A percentile compares a stretch with the other conserved stretches of the same genome.
phyloP scores from a whole-genome alignment of 129 eudicot genomes.

The Flaveria robusta region DNA sequence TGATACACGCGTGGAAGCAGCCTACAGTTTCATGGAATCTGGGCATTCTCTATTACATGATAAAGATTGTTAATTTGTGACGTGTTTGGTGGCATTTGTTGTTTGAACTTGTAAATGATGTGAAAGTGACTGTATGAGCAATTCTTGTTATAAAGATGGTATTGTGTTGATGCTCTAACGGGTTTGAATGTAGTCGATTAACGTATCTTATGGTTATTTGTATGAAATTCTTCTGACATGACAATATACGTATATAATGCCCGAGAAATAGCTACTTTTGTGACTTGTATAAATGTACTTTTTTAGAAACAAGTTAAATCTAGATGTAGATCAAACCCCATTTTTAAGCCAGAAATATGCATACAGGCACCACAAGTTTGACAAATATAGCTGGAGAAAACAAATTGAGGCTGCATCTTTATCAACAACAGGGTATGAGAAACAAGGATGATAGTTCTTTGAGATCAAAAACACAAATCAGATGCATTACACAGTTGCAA shows the following conservation, averaged over 20 bases:
- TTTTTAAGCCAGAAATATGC: too few relatives aligned
- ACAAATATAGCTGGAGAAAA: neutral
- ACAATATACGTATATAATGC: too few relatives aligned
- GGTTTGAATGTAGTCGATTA: too few relatives aligned
- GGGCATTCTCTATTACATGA: slow-evolving; percentile 19
- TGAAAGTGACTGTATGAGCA: slow-evolving; percentile 27
- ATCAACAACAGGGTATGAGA: neutral
- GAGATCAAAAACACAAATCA: slow-evolving; percentile 14
- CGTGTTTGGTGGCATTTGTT: slow-evolving; percentile 11
- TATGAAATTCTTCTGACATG: too few relatives aligned
- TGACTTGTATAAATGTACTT: too few relatives aligned
- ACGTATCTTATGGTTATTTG: too few relatives aligned
- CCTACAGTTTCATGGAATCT: slow-evolving; percentile 11
- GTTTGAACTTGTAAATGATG: slow-evolving; percentile 35
- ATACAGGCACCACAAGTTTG: too few relatives aligned
- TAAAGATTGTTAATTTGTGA: slow-evolving; percentile 4
- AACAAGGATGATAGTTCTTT: slow-evolving; percentile 17
- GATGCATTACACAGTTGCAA: slow-evolving; percentile 35
- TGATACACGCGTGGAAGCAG: slow-evolving; percentile 22
- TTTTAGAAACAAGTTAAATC: too few relatives aligned
- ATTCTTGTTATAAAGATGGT: slow-evolving; percentile 22
- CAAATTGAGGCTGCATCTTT: neutral
- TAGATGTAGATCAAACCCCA: too few relatives aligned
- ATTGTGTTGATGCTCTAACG: slow-evolving; percentile 4
- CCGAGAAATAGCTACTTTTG: too few relatives aligned